Conservation (phyloP, 176 grass and related monocot genomes). For the Rhynchospora pubera region DNA sequence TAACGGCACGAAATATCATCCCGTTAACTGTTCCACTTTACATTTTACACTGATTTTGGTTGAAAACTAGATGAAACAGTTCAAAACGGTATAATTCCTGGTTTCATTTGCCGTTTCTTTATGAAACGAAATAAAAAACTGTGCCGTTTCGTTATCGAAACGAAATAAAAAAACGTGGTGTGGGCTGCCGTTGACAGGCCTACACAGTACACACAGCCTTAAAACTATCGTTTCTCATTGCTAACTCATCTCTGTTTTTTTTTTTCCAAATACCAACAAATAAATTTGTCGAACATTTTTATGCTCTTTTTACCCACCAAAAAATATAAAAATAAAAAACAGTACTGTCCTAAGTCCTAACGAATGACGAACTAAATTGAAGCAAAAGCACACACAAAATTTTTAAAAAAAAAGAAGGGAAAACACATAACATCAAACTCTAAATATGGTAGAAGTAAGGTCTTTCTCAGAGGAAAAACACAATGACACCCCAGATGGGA, state of each 20-base stretch:
- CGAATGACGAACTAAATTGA: background rate
- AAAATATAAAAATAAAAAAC: background rate
- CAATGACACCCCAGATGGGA: slow-evolving; percentile 57
- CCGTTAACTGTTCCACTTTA: too few species aligned
- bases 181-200: too few species aligned
- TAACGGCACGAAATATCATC: too few species aligned
- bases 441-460: background rate
- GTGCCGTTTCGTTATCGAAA: too few species aligned
- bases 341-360: background rate
- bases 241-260: too few species aligned
- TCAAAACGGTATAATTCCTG: too few species aligned
- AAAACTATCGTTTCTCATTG: background rate
- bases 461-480: slow-evolving; percentile 24
- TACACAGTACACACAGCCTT: too few species aligned
- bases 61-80: too few species aligned
- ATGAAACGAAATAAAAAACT: too few species aligned
- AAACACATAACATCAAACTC: background rate
- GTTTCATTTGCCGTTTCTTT: too few species aligned
- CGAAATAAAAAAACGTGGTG: too few species aligned
- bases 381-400: background rate
- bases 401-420: background rate
- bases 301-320: background rate
- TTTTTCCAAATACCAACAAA: slow-evolving; percentile 1
- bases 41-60: too few species aligned
- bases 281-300: background rate